Conservation (phyloP, 495 filamentous ascomycete species). For the Rostrohypoxylon terebratum region DNA sequence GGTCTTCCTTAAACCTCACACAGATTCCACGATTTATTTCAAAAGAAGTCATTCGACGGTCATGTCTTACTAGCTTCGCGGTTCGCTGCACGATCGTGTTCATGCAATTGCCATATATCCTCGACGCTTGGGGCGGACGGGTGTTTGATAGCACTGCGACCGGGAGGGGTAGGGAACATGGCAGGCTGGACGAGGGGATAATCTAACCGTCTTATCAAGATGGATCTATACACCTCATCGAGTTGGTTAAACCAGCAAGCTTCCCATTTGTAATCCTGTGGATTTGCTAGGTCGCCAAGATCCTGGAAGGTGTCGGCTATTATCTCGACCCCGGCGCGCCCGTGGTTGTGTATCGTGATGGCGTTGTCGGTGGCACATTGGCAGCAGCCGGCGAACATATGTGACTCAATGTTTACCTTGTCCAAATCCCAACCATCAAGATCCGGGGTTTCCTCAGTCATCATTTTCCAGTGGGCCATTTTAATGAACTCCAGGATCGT, state of each 20-base stretch:
- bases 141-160: conserved; percentile 21
- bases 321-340: conserved; percentile 33
- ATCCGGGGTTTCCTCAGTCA: not conserved
- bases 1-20: not conserved
- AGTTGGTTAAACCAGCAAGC: conserved; percentile 10
- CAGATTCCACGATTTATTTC: not conserved
- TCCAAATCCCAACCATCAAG: conserved; percentile 12
- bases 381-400: conserved; percentile 15
- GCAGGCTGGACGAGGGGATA: not conserved
- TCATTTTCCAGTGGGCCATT: conserved; percentile 1
- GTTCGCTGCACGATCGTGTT: conserved; percentile 15
- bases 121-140: conserved; percentile 11
- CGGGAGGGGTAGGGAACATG: conserved; percentile 25
- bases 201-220: not conserved
- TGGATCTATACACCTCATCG: not conserved
- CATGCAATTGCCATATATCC: conserved; percentile 27
- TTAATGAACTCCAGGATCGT: not conserved
- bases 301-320: conserved; percentile 31
- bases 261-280: not conserved
- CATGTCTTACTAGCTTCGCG: not conserved
- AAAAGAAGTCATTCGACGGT: not conserved
- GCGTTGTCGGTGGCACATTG: conserved; percentile 18
- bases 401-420: not conserved
- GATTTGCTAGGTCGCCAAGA: not conserved
- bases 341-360: conserved; percentile 35